Percentiles rank a stretch among this genome's conserved stretches.
Evolutionary conservation across 306 rosid genomes (phyloP).

Genomic region (Pachyrhizus erosus): DNA sequence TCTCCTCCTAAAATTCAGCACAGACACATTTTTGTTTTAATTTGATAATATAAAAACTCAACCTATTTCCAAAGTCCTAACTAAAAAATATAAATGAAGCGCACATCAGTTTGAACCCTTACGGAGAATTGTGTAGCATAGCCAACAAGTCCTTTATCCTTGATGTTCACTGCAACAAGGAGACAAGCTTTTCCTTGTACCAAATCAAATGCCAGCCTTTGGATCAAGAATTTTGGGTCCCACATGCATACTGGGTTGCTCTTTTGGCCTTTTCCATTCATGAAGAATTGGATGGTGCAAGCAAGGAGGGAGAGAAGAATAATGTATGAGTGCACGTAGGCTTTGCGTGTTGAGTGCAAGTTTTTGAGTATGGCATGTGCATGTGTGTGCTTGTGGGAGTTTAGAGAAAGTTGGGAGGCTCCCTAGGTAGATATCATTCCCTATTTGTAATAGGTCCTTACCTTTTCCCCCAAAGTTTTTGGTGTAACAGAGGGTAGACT

Average conservation of each 20-base stretch:
- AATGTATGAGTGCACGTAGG: conserved; percentile 78
- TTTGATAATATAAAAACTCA: not conserved
- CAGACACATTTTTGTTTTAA: not conserved
- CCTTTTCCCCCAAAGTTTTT: conserved; percentile 53
- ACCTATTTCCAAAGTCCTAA: not conserved
- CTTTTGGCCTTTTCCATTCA: not conserved
- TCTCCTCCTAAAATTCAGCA: not conserved
- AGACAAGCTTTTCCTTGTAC: conserved; percentile 39
- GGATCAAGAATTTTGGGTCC: conserved; percentile 52
- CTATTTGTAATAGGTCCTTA: conserved; percentile 52
- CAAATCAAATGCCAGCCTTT: conserved; percentile 37
- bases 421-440: conserved; percentile 67
- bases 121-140: not conserved
- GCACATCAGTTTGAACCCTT: not conserved
- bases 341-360: conserved; percentile 78
- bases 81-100: not conserved
- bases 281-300: conserved; percentile 44
- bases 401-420: conserved; percentile 43
- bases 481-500: conserved; percentile 46
- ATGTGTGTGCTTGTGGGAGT: conserved; percentile 31
- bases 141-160: conserved; percentile 41
- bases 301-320: conserved; percentile 46
- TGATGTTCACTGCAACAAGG: conserved; percentile 47
- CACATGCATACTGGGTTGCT: not conserved
- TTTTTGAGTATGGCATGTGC: conserved; percentile 63